Percentiles rank a stretch among this genome's conserved stretches.
phyloP scores from a whole-genome alignment of 345 rosid genomes.

The Melaleuca quinquenervia region DNA sequence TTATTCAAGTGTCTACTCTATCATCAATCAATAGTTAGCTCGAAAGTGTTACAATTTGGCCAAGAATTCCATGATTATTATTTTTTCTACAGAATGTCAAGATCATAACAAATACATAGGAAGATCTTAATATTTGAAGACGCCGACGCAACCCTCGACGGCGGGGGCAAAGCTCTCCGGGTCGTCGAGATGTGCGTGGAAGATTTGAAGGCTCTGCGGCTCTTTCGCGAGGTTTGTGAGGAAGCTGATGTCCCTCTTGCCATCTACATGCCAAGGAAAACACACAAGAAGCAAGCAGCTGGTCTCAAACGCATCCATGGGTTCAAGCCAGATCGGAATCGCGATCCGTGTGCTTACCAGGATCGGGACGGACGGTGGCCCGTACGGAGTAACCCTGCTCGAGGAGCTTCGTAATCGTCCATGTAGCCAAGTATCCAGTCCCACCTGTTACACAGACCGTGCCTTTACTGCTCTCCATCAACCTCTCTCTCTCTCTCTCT shows the following conservation, averaged over 20 bases:
- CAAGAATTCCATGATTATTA: not conserved
- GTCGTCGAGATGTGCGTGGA: slow-evolving; percentile 32
- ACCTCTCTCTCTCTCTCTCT: not conserved
- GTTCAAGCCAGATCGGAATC: not conserved
- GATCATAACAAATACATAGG: too few relatives aligned
- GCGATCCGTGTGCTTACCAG: slow-evolving; percentile 3
- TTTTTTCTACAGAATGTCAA: too few relatives aligned
- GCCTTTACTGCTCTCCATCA: not conserved
- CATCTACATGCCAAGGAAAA: not conserved
- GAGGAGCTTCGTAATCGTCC: slow-evolving; percentile 79
- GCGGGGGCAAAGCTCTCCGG: slow-evolving; percentile 45
- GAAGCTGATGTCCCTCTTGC: slow-evolving; percentile 7
- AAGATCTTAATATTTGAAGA: too few relatives aligned
- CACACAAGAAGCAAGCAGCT: not conserved
- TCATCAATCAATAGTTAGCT: not conserved
- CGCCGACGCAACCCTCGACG: slow-evolving; percentile 44
- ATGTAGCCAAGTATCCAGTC: slow-evolving; percentile 76
- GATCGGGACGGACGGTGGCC: slow-evolving; percentile 76
- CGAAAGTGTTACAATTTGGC: not conserved
- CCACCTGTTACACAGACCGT: slow-evolving; percentile 84
- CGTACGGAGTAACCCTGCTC: slow-evolving; percentile 64
- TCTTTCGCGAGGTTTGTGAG: slow-evolving; percentile 10
- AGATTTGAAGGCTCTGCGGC: slow-evolving; percentile 9
- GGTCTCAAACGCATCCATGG: not conserved
- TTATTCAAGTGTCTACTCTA: too few relatives aligned